phyloP scores from a whole-genome alignment of 257 asterid genomes.

The Rehmannia glutinosa region DNA sequence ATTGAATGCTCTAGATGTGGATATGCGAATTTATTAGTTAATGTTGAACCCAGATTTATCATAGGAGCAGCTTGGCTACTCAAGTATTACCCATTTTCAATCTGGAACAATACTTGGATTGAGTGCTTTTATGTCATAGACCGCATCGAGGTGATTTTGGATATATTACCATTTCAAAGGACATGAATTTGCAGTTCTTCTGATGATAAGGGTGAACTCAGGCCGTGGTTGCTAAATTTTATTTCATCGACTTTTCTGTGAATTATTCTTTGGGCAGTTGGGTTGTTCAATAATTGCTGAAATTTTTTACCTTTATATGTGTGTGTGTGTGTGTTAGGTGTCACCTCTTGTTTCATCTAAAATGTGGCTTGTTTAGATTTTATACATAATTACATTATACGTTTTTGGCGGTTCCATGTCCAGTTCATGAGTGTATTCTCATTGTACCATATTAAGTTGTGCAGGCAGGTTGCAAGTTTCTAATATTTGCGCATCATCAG shows the following conservation, averaged over 20 bases:
- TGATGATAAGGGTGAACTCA: not conserved
- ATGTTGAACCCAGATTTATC: not conserved
- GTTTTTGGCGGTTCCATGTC: slow-evolving; percentile 1
- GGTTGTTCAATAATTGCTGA: not conserved
- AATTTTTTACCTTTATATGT: not conserved
- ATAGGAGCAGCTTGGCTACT: not conserved
- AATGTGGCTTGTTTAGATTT: not conserved
- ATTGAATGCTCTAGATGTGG: not conserved
- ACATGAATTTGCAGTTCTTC: not conserved
- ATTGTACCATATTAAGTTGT: slow-evolving; percentile 17
- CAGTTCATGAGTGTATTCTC: slow-evolving; percentile 7
- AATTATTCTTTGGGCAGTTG: not conserved
- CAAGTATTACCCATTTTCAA: not conserved
- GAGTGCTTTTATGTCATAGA: not conserved
- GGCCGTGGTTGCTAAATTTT: not conserved
- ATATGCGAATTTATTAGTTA: not conserved
- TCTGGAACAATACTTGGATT: not conserved
- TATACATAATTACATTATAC: slow-evolving; percentile 10
- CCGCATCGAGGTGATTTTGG: no score
- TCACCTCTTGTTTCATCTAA: not conserved
- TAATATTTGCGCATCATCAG: slow-evolving; percentile 90
- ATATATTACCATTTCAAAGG: not conserved
- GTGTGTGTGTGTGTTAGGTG: not conserved
- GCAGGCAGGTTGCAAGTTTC: slow-evolving; percentile 95
- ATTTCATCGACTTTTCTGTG: not conserved